Evolutionary conservation across 2,329 filamentous ascomycete genomes (phyloP).

Genomic region (Aspergillus sp.): DNA sequence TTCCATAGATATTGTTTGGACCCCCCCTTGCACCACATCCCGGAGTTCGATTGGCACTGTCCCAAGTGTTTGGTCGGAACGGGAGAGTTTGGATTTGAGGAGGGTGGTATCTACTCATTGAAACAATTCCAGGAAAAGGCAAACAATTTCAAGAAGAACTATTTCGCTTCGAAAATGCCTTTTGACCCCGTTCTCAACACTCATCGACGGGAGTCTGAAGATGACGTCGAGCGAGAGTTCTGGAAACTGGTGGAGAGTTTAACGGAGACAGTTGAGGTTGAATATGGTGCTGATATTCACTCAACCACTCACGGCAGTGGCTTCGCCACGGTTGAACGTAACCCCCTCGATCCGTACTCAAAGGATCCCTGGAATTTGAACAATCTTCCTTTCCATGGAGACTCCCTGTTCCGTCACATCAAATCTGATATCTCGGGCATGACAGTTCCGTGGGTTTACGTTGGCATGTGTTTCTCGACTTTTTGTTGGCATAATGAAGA

Average conservation of each 20-base stretch:
- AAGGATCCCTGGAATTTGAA: slow-evolving; percentile 96
- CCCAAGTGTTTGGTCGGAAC: slow-evolving; percentile 92
- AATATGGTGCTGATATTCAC: slow-evolving; percentile 97
- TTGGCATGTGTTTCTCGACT: slow-evolving; percentile 98
- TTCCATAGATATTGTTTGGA: slow-evolving; percentile 89
- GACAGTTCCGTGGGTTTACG: slow-evolving; percentile 98
- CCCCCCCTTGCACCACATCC: slow-evolving; percentile 73
- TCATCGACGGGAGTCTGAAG: slow-evolving; percentile 79
- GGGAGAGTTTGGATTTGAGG: slow-evolving; percentile 95
- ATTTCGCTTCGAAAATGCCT: slow-evolving; percentile 88
- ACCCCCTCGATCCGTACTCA: slow-evolving; percentile 82
- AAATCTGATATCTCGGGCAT: slow-evolving; percentile 98
- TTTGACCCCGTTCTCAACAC: slow-evolving; percentile 82
- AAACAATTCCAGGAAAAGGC: slow-evolving; percentile 96
- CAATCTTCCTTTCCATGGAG: slow-evolving; percentile 81
- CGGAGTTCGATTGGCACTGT: slow-evolving; percentile 92
- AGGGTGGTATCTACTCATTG: slow-evolving; percentile 91
- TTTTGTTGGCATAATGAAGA: slow-evolving; percentile 99
- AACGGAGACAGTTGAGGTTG: slow-evolving; percentile 94
- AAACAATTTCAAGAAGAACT: slow-evolving; percentile 88
- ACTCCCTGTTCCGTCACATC: slow-evolving; percentile 94
- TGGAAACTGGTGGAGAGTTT: slow-evolving; percentile 93
- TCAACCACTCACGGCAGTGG: slow-evolving; percentile 97
- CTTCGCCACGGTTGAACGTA: slow-evolving; percentile 89
- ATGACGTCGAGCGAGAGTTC: slow-evolving; percentile 94